These are phyloP conservation scores for Auricularia sp. DNA, from an alignment of 768 basidiomycete genomes.

Conservation along the genomic window DNA sequence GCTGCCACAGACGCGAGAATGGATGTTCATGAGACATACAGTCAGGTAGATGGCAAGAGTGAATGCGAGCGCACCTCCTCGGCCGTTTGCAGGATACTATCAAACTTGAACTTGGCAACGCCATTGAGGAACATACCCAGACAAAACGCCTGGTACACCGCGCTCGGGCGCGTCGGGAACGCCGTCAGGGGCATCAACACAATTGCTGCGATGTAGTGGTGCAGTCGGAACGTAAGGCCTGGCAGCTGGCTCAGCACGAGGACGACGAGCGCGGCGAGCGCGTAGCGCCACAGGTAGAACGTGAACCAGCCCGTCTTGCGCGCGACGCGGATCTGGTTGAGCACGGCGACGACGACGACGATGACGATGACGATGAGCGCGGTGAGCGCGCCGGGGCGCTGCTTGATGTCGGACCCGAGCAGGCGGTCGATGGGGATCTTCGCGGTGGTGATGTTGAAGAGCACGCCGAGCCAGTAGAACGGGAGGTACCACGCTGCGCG, in stretches of 20 bases:
- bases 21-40: neutral
- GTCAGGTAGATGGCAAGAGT: neutral
- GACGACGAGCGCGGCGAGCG: slow-evolving; percentile 51
- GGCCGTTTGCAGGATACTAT: slow-evolving; percentile 66
- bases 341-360: slow-evolving; percentile 43
- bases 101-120: slow-evolving; percentile 72
- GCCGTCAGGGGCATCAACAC: slow-evolving; percentile 66
- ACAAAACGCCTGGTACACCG: slow-evolving; percentile 71
- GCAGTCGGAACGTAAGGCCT: slow-evolving; percentile 56
- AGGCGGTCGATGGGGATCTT: slow-evolving; percentile 70
- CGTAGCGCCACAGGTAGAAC: slow-evolving; percentile 66
- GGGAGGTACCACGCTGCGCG: slow-evolving; percentile 61
- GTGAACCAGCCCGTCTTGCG: slow-evolving; percentile 78
- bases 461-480: slow-evolving; percentile 69
- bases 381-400: slow-evolving; percentile 55
- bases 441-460: slow-evolving; percentile 61
- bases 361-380: slow-evolving; percentile 60
- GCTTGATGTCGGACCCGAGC: slow-evolving; percentile 53
- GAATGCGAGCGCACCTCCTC: slow-evolving; percentile 42
- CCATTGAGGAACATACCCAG: slow-evolving; percentile 78
- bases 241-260: slow-evolving; percentile 62
- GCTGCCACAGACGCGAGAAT: slow-evolving; percentile 27
- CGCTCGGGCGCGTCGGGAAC: slow-evolving; percentile 71
- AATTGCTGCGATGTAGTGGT: slow-evolving; percentile 77
- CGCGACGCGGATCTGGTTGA: slow-evolving; percentile 75